These are phyloP conservation scores for Neonectria hederae DNA, from an alignment of 2,329 filamentous ascomycete genomes.

Conservation along the genomic window DNA sequence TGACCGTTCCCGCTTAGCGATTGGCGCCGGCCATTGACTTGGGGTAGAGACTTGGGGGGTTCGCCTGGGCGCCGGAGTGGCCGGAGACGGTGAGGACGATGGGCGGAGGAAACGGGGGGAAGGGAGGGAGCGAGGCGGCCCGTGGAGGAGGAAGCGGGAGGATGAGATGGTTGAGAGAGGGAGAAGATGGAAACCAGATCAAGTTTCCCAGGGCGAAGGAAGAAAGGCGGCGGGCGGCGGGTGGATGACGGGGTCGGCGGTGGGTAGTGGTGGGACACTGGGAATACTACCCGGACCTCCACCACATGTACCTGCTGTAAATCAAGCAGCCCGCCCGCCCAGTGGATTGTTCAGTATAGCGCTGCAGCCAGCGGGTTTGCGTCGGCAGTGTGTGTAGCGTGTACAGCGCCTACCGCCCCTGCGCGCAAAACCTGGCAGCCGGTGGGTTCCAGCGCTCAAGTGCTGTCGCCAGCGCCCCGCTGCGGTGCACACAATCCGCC, in stretches of 20 bases:
- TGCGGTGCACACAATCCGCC: conserved; percentile 6
- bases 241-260: conserved; percentile 28
- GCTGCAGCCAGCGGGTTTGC: conserved; percentile 27
- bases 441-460: conserved; percentile 12
- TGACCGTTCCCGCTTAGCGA: conserved; percentile 64
- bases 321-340: neutral
- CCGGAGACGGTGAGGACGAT: conserved; percentile 19
- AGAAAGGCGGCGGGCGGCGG: conserved; percentile 13
- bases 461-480: conserved; percentile 1
- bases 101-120: conserved; percentile 20
- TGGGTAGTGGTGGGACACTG: conserved; percentile 5
- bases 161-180: conserved; percentile 9
- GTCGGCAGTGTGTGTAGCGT: conserved; percentile 20
- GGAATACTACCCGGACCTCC: neutral
- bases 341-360: conserved; percentile 18
- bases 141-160: conserved; percentile 25
- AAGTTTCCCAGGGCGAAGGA: conserved; percentile 39
- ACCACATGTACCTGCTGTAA: neutral
- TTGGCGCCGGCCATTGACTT: conserved; percentile 67
- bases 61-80: conserved; percentile 25
- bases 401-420: conserved; percentile 2
- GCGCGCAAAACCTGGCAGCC: neutral
- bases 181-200: conserved; percentile 22
- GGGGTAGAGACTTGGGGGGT: conserved; percentile 31
- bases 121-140: conserved; percentile 23